Base-by-base conservation (phyloP, 2,329 filamentous ascomycete genomes). In the Alternaria viburni region DNA sequence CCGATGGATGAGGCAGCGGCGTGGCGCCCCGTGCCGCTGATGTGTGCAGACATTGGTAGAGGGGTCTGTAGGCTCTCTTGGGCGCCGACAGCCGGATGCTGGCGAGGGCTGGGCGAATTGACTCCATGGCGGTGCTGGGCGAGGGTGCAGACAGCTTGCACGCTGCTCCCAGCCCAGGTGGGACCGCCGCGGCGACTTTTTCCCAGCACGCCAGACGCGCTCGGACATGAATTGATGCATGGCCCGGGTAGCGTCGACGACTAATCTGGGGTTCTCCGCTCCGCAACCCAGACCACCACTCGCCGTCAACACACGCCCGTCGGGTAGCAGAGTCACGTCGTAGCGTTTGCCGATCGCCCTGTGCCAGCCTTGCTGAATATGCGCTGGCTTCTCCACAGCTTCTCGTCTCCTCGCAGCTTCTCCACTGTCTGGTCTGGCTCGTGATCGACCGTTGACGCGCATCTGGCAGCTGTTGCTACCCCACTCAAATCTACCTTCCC, bases 1-100 rank as follows among this genome's bases (percentile, higher is more conserved):
- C 59, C 11, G 86, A 88, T 57, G 87, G 83, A 66, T 83, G 82
- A 7, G 87, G 84, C 61, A 89, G 82, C 13, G 87, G 86, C 52
- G 85, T 85, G 9, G 87, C 87, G 56, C 79, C 76, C 62, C 81
- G 82, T 30, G 78, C 59, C 3, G 77, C 36, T 15, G 81, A 81
- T 12, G 78, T 81, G 74, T 84, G 82, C 30, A 84, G 76, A 64
- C 78, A 81, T 70, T 77, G 79, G 61, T 67, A 74, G 51, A 75
- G 63, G 13, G 69, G 69, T 7, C 69, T 67, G 47, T 61, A 61
- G n/a, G 67, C 55, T 50, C 69, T 65, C 6, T 32, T 65, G 12
- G 73, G 64, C 1, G 66, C 68, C 13, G 69, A 47, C 12, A 70
- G 65, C 25, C 73, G 65, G 43, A 74, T 54, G 5, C 63, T 60